Evolutionary conservation across 1,139 yeast genomes (phyloP).

Genomic region (Taiozyma sp.): DNA sequence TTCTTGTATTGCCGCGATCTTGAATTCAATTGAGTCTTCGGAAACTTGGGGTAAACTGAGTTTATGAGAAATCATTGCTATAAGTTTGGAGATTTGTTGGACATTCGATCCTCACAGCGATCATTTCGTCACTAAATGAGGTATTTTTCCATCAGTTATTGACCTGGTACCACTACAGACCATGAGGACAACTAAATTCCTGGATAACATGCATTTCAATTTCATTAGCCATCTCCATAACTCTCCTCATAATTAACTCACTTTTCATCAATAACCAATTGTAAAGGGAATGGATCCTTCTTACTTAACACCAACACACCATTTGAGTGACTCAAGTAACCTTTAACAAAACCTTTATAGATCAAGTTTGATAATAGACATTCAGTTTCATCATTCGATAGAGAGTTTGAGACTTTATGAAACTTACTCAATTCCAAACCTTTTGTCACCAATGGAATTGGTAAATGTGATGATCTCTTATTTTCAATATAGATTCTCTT

Average conservation of each 20-base stretch:
- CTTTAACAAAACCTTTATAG: slow-evolving; percentile 59
- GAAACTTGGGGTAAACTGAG: no score
- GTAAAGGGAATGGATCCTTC: slow-evolving; percentile 61
- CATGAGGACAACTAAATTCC: no score
- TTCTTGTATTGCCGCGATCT: no score
- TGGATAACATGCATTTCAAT: not conserved
- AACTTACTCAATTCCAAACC: slow-evolving; percentile 39
- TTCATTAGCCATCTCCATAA: no score
- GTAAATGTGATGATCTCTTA: slow-evolving; percentile 37
- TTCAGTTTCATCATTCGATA: slow-evolving; percentile 50
- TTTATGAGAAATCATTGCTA: no score
- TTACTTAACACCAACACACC: slow-evolving; percentile 74
- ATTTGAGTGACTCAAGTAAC: slow-evolving; percentile 76
- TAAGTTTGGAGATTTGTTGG: no score
- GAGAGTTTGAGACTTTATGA: slow-evolving; percentile 10
- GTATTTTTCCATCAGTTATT: no score
- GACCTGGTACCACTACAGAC: no score
- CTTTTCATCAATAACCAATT: slow-evolving; percentile 5
- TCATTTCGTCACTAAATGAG: no score
- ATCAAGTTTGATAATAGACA: slow-evolving; percentile 68
- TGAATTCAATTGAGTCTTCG: no score
- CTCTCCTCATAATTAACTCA: not conserved
- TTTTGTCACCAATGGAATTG: slow-evolving; percentile 40
- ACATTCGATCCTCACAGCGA: no score
- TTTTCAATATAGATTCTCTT: slow-evolving; percentile 37